These are phyloP conservation scores for Singerocomus inundabilis DNA, from an alignment of 1,284 basidiomycete genomes.

Conservation along the genomic window DNA sequence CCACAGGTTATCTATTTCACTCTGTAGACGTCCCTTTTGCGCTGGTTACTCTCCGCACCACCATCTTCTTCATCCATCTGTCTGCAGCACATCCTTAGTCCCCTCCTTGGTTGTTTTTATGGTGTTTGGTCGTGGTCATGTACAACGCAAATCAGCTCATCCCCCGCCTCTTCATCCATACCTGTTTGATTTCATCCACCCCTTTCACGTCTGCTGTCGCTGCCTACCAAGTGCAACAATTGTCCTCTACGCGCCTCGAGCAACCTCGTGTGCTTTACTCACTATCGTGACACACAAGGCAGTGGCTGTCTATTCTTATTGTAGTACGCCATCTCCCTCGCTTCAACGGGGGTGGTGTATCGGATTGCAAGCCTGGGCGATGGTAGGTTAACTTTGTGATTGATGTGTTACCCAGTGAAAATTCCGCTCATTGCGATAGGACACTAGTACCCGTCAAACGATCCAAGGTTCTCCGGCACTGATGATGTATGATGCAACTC, in stretches of 20 bases:
- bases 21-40: slow-evolving; percentile 34
- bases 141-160: slow-evolving; percentile 36
- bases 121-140: slow-evolving; percentile 39
- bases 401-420: neutral
- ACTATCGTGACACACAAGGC: slow-evolving; percentile 11
- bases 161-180: slow-evolving; percentile 28
- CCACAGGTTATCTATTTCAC: slow-evolving; percentile 37
- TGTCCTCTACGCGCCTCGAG: slow-evolving; percentile 29
- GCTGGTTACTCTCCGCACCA: slow-evolving; percentile 22
- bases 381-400: slow-evolving; percentile 13
- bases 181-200: slow-evolving; percentile 30
- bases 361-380: neutral
- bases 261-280: slow-evolving; percentile 34
- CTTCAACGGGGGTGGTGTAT: slow-evolving; percentile 4
- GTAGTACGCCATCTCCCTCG: slow-evolving; percentile 19
- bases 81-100: slow-evolving; percentile 23
- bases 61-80: slow-evolving; percentile 25
- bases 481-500: neutral
- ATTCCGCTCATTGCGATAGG: slow-evolving; percentile 4
- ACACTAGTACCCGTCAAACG: neutral
- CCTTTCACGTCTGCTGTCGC: slow-evolving; percentile 18
- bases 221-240: slow-evolving; percentile 32
- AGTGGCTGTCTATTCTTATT: slow-evolving; percentile 19
- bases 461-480: neutral
- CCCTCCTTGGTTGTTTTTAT: slow-evolving; percentile 37